phyloP scores from a whole-genome alignment of 2,329 filamentous ascomycete species.

The Hypoxylon sp. region DNA sequence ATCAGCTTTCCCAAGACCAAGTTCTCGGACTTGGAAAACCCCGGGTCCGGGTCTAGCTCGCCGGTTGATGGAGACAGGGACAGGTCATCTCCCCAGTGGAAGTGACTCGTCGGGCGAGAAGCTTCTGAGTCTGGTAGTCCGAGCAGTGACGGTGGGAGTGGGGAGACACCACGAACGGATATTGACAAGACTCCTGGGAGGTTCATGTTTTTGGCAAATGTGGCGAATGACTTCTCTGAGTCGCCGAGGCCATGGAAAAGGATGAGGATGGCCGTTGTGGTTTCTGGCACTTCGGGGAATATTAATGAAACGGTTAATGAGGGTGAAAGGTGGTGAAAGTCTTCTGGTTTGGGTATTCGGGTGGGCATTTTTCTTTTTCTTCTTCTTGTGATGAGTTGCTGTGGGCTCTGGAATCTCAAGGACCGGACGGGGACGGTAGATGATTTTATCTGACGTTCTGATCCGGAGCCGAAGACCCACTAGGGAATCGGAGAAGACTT shows the following conservation, averaged over 20 bases:
- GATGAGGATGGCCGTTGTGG: slow-evolving; percentile 77
- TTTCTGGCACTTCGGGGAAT: slow-evolving; percentile 63
- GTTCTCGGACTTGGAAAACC: slow-evolving; percentile 60
- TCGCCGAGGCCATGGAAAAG: slow-evolving; percentile 89
- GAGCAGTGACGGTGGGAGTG: slow-evolving; percentile 73
- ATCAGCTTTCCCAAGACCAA: slow-evolving; percentile 62
- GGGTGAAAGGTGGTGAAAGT: slow-evolving; percentile 57
- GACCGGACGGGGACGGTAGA: not conserved
- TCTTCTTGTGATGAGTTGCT: no score
- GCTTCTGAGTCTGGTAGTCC: slow-evolving; percentile 49
- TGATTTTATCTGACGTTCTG: not conserved
- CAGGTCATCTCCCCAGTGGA: slow-evolving; percentile 75
- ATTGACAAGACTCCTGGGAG: slow-evolving; percentile 82
- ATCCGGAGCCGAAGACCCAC: slow-evolving; percentile 1
- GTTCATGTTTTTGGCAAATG: slow-evolving; percentile 72
- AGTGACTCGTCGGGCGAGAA: slow-evolving; percentile 48
- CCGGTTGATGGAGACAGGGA: slow-evolving; percentile 59
- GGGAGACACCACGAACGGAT: slow-evolving; percentile 74
- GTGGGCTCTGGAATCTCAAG: no score
- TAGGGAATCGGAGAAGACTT: no score
- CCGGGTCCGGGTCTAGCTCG: slow-evolving; percentile 68
- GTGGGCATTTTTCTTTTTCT: slow-evolving; percentile 52
- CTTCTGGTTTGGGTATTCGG: slow-evolving; percentile 59
- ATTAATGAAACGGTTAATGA: slow-evolving; percentile 56
- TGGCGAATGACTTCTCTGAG: slow-evolving; percentile 71